These are phyloP conservation scores for Thermomucor indicae-seudaticae DNA, from an alignment of 371 early-diverging fungal genomes.

Conservation along the genomic window DNA sequence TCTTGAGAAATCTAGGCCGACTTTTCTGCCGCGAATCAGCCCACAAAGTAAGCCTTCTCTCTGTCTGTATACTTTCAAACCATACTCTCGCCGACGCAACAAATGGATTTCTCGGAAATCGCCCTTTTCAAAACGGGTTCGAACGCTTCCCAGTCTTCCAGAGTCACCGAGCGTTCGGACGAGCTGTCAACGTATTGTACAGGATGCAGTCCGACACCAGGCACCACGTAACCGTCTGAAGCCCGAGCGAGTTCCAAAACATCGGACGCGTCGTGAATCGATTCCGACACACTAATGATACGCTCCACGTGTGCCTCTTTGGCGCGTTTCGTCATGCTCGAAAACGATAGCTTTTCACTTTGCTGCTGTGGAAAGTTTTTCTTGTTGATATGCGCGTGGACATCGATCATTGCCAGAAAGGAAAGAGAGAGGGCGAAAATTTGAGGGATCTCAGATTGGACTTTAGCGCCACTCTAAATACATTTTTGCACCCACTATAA, in stretches of 20 bases:
- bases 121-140: slow-evolving; percentile 33
- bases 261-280: slow-evolving; percentile 34
- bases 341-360: not conserved
- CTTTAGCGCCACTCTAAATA: too few species aligned
- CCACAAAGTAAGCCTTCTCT: not conserved
- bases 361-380: slow-evolving; percentile 28
- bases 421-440: slow-evolving; percentile 2
- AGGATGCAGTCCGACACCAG: slow-evolving; percentile 45
- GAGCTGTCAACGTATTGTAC: slow-evolving; percentile 35
- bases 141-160: slow-evolving; percentile 33
- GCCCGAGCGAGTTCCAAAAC: slow-evolving; percentile 30
- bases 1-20: slow-evolving; percentile 68
- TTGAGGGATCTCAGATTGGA: too few species aligned
- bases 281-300: slow-evolving; percentile 45
- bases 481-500: too few species aligned
- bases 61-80: too few species aligned
- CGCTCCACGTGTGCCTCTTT: slow-evolving; percentile 26
- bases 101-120: slow-evolving; percentile 10
- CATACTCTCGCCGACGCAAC: slow-evolving; percentile 49
- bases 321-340: slow-evolving; percentile 9
- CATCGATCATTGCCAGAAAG: slow-evolving; percentile 30
- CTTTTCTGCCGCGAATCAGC: slow-evolving; percentile 5
- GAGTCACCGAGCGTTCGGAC: slow-evolving; percentile 26
- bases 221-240: slow-evolving; percentile 31
- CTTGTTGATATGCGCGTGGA: slow-evolving; percentile 43